Conservation (phyloP, 2,329 filamentous ascomycete species). For the Trichoderma koningii region DNA sequence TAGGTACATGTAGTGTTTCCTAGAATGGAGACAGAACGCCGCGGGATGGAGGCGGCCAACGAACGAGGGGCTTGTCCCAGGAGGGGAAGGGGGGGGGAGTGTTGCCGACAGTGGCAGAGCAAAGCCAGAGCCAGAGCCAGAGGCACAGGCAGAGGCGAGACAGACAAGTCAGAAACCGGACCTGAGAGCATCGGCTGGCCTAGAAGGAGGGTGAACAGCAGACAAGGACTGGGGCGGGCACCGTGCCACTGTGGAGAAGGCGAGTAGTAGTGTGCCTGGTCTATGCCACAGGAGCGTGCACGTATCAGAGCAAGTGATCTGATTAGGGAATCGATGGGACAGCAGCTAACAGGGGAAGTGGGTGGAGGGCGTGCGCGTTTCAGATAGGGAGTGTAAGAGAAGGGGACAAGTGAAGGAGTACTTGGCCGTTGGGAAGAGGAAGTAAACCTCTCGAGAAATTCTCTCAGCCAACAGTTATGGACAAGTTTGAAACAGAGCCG, state of each 20-base stretch:
- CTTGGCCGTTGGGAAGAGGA: not conserved
- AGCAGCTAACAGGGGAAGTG: constrained; percentile 26
- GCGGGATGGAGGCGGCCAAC: constrained; percentile 26
- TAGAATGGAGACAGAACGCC: constrained; percentile 25
- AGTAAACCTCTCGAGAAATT: not conserved
- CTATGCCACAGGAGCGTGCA: constrained; percentile 27
- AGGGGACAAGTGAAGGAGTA: not conserved
- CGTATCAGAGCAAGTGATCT: constrained; percentile 32
- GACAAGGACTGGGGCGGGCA: constrained; percentile 31
- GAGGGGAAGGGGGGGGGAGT: constrained; percentile 9
- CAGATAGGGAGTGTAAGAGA: constrained; percentile 20
- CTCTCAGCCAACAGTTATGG: constrained; percentile 13
- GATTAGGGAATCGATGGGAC: constrained; percentile 31
- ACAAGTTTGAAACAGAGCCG: constrained; percentile 5
- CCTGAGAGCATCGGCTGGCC: constrained; percentile 25
- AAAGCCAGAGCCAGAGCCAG: not conserved
- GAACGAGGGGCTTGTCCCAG: constrained; percentile 18
- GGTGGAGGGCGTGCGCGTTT: constrained; percentile 27
- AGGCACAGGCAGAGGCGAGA: constrained; percentile 17
- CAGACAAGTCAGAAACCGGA: constrained; percentile 26
- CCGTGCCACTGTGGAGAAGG: constrained; percentile 31
- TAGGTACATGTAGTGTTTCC: constrained; percentile 20
- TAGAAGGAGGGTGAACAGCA: constrained; percentile 23
- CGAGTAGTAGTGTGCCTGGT: constrained; percentile 27
- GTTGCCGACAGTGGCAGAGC: constrained; percentile 1